Percentiles rank a stretch among this genome's conserved stretches.
phyloP scores from a whole-genome alignment of 208 protist species.

The Trichomonas tenax region DNA sequence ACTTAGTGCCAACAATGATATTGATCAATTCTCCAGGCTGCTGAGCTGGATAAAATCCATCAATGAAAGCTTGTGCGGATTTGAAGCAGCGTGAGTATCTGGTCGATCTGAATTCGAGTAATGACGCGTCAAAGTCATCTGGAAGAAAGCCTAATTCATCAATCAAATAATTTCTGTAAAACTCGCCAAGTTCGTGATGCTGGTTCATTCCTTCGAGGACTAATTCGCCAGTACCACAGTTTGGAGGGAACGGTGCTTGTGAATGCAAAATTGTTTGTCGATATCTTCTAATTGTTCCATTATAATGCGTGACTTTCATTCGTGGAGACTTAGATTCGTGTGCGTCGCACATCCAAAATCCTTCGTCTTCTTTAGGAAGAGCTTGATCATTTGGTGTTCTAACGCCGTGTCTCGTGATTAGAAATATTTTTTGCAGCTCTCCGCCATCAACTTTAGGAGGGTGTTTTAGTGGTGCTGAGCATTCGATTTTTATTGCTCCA shows the following conservation, averaged over 20 bases:
- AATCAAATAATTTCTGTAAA: background rate
- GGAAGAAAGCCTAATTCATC: background rate
- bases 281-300: background rate
- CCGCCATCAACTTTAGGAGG: background rate
- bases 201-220: background rate
- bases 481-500: background rate
- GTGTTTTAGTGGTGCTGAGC: background rate
- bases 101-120: background rate
- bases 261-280: background rate
- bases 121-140: background rate
- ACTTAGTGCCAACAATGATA: background rate
- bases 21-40: background rate
- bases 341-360: background rate
- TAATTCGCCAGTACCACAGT: background rate
- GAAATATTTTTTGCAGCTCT: background rate
- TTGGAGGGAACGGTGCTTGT: background rate
- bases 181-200: background rate
- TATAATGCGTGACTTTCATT: background rate
- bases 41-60: background rate
- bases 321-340: background rate
- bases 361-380: background rate
- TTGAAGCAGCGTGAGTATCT: background rate
- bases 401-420: background rate
- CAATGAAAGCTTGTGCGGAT: background rate
- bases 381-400: background rate